Percentiles rank a stretch among this genome's conserved stretches.
These are phyloP conservation scores for Escallonia herrerae DNA, from an alignment of 129 eudicot genomes.

Conservation along the genomic window DNA sequence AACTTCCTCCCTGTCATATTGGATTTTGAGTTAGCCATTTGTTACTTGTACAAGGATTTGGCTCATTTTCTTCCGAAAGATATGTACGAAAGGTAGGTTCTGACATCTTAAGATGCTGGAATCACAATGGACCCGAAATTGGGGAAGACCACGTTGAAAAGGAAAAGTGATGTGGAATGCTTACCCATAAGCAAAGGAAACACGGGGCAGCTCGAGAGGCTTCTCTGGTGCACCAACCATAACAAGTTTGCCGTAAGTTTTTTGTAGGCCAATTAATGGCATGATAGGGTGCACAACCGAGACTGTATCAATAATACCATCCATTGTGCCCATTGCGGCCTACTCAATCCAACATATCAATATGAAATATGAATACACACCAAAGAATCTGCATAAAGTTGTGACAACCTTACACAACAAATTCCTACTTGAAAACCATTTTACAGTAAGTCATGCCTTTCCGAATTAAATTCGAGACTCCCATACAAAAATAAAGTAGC, in stretches of 20 bases:
- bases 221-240: constrained; percentile 33
- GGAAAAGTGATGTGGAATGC: neutral
- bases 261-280: constrained; percentile 32
- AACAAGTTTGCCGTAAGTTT: constrained; percentile 36
- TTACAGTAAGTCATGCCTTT: too few relatives aligned
- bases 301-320: constrained; percentile 53
- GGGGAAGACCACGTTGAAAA: too few relatives aligned
- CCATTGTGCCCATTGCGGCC: constrained; percentile 37
- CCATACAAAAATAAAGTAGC: too few relatives aligned
- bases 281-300: constrained; percentile 31
- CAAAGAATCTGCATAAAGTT: neutral
- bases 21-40: neutral
- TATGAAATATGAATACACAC: neutral
- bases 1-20: constrained; percentile 12
- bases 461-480: too few relatives aligned
- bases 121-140: too few relatives aligned
- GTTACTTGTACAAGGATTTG: too few relatives aligned
- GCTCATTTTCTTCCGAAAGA: too few relatives aligned
- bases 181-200: constrained; percentile 4
- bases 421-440: neutral
- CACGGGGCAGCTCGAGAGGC: constrained; percentile 17
- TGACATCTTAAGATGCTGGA: too few relatives aligned
- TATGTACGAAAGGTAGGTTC: too few relatives aligned
- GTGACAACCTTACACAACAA: too few relatives aligned
- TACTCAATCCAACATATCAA: constrained; percentile 1